phyloP scores from a whole-genome alignment of 768 basidiomycete species.

The Podaxis sp. region DNA sequence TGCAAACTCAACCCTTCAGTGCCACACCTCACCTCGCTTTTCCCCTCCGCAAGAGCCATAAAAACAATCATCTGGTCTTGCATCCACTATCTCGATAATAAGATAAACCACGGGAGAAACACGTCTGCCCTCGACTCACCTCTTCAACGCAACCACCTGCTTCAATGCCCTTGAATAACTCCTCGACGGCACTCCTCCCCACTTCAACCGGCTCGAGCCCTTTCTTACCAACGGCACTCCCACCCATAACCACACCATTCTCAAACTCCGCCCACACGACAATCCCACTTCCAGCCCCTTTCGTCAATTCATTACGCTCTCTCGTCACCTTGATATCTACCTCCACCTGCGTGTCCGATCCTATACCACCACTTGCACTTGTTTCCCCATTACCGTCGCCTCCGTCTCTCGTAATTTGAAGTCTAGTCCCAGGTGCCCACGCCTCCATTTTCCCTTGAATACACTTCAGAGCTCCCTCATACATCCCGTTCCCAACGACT shows the following conservation, averaged over 20 bases:
- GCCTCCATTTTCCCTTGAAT: conserved; percentile 33
- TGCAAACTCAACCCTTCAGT: conserved; percentile 64
- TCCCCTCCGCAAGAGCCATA: conserved; percentile 70
- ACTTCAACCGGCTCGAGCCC: conserved; percentile 43
- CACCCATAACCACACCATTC: conserved; percentile 65
- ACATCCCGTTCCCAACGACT: conserved; percentile 56
- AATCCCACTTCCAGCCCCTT: conserved; percentile 72
- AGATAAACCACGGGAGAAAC: not conserved
- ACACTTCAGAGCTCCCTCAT: conserved; percentile 45
- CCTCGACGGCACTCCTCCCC: conserved; percentile 61
- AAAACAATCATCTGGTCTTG: conserved; percentile 82
- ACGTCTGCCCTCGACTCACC: conserved; percentile 29
- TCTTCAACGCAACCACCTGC: conserved; percentile 79
- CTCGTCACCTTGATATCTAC: conserved; percentile 41
- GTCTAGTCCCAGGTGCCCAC: conserved; percentile 25
- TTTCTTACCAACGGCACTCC: conserved; percentile 63
- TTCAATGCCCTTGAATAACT: conserved; percentile 54
- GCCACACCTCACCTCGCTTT: conserved; percentile 53
- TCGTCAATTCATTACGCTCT: conserved; percentile 43
- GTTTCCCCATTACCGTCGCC: conserved; percentile 5
- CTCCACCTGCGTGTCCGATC: conserved; percentile 22
- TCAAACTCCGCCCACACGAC: conserved; percentile 75
- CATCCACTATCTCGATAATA: conserved; percentile 32
- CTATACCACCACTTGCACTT: conserved; percentile 9
- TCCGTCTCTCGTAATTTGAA: conserved; percentile 18